Percentiles rank a stretch among this genome's conserved stretches.
Evolutionary conservation across 2,329 filamentous ascomycete genomes (phyloP).

Genomic region (Aspergillus vadensis): DNA sequence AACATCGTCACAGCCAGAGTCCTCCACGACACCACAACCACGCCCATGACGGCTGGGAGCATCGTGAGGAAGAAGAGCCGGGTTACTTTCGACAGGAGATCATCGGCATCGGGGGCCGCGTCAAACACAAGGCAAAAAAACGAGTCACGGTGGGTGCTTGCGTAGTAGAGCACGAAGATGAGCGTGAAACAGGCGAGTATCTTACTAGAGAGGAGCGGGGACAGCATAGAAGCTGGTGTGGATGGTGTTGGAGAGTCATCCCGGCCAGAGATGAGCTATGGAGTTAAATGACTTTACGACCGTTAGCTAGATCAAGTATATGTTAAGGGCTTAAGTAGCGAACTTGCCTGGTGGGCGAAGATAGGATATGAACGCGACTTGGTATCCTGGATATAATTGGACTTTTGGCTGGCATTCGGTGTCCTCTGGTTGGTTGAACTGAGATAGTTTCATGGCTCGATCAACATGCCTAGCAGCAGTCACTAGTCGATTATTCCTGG

Average conservation of each 20-base stretch:
- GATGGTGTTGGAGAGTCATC: conserved; percentile 82
- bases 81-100: conserved; percentile 88
- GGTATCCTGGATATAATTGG: too few relatives aligned
- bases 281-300: neutral
- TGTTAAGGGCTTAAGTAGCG: neutral
- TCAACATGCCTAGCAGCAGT: neutral
- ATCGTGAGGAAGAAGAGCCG: conserved; percentile 49
- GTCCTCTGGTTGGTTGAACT: too few relatives aligned
- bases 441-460: neutral
- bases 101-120: conserved; percentile 82
- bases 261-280: conserved; percentile 54
- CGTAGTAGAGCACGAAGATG: conserved; percentile 83
- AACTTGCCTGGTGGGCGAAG: neutral
- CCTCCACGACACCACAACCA: conserved; percentile 21
- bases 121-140: conserved; percentile 85
- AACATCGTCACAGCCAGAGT: conserved; percentile 16
- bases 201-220: conserved; percentile 71
- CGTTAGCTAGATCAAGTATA: neutral
- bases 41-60: conserved; percentile 19
- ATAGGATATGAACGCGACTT: too few relatives aligned
- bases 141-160: conserved; percentile 79
- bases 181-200: conserved; percentile 65
- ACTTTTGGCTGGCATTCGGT: too few relatives aligned
- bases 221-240: conserved; percentile 78
- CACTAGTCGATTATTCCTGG: neutral